Evolutionary conservation across 2,329 filamentous ascomycete genomes (phyloP).

Genomic region (Beauveria rudraprayagi): DNA sequence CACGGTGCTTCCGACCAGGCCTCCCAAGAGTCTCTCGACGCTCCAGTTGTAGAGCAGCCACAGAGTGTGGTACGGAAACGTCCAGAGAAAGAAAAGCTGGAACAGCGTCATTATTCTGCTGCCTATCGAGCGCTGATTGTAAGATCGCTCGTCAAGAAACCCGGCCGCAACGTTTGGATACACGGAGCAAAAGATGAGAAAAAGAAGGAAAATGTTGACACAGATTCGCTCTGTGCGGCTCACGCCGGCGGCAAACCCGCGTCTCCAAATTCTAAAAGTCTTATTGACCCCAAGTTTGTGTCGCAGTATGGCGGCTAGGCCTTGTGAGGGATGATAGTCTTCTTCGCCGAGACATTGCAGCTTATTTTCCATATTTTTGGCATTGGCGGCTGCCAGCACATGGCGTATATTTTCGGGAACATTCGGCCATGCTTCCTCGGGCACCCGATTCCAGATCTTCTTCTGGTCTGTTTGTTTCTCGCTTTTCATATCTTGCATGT

Average conservation of each 20-base stretch:
- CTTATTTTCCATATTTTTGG: no score
- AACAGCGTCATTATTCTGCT: conserved; percentile 13
- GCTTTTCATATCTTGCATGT: no score
- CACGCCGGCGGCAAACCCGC: conserved; percentile 11
- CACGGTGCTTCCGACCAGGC: conserved; percentile 14
- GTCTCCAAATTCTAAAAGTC: conserved; percentile 6
- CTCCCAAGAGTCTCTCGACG: conserved; percentile 14
- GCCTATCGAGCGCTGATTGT: conserved; percentile 16
- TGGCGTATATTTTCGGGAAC: no score
- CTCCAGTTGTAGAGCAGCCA: conserved; percentile 17
- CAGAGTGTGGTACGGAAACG: conserved; percentile 12
- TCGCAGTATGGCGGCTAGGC: no score
- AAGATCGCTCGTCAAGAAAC: conserved; percentile 15
- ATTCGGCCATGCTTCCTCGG: no score
- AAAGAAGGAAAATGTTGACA: conserved; percentile 15
- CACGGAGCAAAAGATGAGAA: conserved; percentile 14
- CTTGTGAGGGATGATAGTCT: no score
- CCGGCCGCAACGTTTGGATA: conserved; percentile 16
- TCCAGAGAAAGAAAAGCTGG: conserved; percentile 16
- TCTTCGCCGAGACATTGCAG: no score
- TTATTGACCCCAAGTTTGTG: no score
- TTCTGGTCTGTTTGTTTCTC: no score
- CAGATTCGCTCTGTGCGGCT: conserved; percentile 11
- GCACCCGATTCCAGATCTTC: no score
- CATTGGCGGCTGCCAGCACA: no score